Evolutionary conservation across 1,284 basidiomycete genomes (phyloP).

Genomic region (Volvariella volvacea): DNA sequence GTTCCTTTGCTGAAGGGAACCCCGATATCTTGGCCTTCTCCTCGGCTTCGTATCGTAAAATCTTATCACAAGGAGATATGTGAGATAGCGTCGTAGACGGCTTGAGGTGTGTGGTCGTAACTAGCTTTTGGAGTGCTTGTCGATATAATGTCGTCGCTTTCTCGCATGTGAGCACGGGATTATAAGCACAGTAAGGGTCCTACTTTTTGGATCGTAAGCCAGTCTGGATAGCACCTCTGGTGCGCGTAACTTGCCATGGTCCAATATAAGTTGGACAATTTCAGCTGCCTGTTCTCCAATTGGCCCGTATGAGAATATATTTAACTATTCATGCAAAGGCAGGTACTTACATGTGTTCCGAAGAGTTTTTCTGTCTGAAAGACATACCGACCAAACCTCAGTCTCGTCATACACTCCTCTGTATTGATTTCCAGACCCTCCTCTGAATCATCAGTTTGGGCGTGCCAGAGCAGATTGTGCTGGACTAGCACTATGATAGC

Average conservation of each 20-base stretch:
- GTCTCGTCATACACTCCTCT: conserved; percentile 71
- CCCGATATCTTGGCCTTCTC: conserved; percentile 66
- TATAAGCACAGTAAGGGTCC: conserved; percentile 1
- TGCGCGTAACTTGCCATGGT: conserved; percentile 82
- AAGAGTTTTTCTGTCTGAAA: conserved; percentile 66
- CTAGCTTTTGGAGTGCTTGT: conserved; percentile 59
- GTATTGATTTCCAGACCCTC: conserved; percentile 77
- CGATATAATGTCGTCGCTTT: conserved; percentile 46
- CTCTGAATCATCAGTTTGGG: conserved; percentile 64
- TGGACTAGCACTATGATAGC: conserved; percentile 82
- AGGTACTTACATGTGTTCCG: conserved; percentile 55
- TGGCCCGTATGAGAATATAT: conserved; percentile 3
- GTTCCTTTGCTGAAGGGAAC: conserved; percentile 70
- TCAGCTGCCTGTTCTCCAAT: conserved; percentile 51
- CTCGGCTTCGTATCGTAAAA: conserved; percentile 67
- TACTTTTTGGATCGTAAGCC: conserved; percentile 54
- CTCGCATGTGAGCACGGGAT: conserved; percentile 6
- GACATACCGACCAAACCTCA: conserved; percentile 79
- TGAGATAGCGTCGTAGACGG: conserved; percentile 69
- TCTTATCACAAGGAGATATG: conserved; percentile 67
- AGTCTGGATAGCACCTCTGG: conserved; percentile 62
- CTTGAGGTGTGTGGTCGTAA: conserved; percentile 60
- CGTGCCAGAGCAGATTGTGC: conserved; percentile 88
- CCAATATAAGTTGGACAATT: conserved; percentile 69
- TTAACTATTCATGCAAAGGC: not conserved